Base-by-base conservation (phyloP, 345 rosid genomes). In the Garcia nutans region DNA sequence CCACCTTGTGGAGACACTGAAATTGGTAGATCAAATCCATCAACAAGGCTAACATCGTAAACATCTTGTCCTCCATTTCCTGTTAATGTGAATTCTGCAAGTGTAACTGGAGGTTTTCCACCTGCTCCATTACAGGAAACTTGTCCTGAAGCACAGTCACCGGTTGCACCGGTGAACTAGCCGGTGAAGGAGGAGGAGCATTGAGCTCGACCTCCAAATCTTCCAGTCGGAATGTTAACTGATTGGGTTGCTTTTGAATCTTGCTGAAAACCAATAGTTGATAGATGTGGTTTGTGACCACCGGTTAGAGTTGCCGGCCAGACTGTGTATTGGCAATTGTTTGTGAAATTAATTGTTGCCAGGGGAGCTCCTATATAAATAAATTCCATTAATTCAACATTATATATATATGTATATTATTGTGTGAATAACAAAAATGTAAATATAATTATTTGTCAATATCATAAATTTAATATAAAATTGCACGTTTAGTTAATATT, bases 1-100 rank as follows among this genome's bases (percentile, higher is more conserved):
- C 84, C 81, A 6, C 86, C 86, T 65, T 68, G 68, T 64, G 86
- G 88, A 50, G 83, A 10, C 1, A 80, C 45, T 0, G 85, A 83
- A 7, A 84, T 13, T 12, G 84, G 86, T 59, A 86, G n/a, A 70
- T 86, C 83, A 58, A 72, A 86, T 68, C 89, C 89, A 23, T 86
- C 85, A 20, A 86, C 89, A 6, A 82, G 89, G 72, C 85, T 82
- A 6, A 86, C 10, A 69, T 86, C 84, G 74, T 59, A 83, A 75
- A 65, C 77, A 50, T 83, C 88, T n/a, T 71, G 65, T 3, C 78
- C 73, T 5, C 65, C 65, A 7, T 76, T 47, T 0, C 56, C 28
- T 0, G 76, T 76, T 0, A 83, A 24, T 1, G 81, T 79, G 75
- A 86, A 65, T 58, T 86, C 89, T 0, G 60, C 79, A 0, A 86